Evolutionary conservation across 2,329 filamentous ascomycete species (phyloP).

Genomic region (Colletotrichum lupini): DNA sequence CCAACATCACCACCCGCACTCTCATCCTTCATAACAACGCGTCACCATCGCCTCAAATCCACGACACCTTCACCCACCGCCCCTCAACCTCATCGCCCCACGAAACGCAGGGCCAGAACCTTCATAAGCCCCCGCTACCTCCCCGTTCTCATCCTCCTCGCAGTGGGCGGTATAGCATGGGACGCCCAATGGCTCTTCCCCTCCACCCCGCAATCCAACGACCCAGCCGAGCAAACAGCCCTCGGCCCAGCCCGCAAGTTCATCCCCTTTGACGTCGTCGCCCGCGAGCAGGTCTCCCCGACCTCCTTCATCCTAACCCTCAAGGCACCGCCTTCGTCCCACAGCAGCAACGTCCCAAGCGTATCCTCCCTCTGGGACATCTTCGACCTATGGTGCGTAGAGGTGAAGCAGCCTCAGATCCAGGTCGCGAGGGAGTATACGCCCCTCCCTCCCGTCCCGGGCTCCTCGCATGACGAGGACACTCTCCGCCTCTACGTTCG

Average conservation of each 20-base stretch:
- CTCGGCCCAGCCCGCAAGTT: constrained; percentile 70
- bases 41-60: neutral
- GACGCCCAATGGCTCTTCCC: constrained; percentile 35
- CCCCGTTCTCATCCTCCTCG: constrained; percentile 21
- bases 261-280: constrained; percentile 72
- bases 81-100: neutral
- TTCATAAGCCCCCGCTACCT: constrained; percentile 25
- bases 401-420: constrained; percentile 93
- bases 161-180: constrained; percentile 21
- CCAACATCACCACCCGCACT: neutral
- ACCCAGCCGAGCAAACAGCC: constrained; percentile 8
- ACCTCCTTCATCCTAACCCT: constrained; percentile 78
- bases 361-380: constrained; percentile 46
- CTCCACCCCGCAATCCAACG: constrained; percentile 4
- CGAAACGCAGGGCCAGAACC: neutral
- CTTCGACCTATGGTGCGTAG: constrained; percentile 83
- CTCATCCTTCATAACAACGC: neutral
- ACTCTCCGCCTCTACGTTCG: constrained; percentile 80
- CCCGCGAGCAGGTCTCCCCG: constrained; percentile 71
- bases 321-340: constrained; percentile 47
- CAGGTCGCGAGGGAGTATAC: constrained; percentile 95
- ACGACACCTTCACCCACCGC: neutral
- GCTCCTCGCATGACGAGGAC: constrained; percentile 45
- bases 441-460: constrained; percentile 72
- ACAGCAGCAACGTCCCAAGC: constrained; percentile 40